phyloP scores from a whole-genome alignment of 1,284 basidiomycete genomes.

The Cryptococcus neoformans region DNA sequence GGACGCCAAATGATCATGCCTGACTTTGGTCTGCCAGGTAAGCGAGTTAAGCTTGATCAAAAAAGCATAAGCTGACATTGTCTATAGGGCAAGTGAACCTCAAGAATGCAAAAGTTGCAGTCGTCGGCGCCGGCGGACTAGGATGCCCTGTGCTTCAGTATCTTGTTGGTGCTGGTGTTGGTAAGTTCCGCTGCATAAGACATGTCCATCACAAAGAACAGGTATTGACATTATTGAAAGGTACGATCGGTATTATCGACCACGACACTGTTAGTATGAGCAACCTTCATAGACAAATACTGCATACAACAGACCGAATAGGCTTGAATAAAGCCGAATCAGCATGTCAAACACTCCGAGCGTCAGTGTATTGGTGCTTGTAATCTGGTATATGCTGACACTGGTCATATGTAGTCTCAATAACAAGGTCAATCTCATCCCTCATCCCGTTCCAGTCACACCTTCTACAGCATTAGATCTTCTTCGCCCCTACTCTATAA shows the following conservation, averaged over 20 bases:
- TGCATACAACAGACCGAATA: slow-evolving; percentile 78
- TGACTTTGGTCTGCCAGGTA: slow-evolving; percentile 79
- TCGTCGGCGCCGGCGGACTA: slow-evolving; percentile 93
- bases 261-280: slow-evolving; percentile 87
- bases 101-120: slow-evolving; percentile 68
- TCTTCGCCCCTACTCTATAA: slow-evolving; percentile 65
- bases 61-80: background rate
- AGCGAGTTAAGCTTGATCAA: slow-evolving; percentile 7
- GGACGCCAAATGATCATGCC: slow-evolving; percentile 96
- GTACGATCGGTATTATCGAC: slow-evolving; percentile 75
- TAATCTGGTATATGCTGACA: background rate
- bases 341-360: slow-evolving; percentile 63
- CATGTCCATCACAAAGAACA: background rate
- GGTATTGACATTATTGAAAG: slow-evolving; percentile 8
- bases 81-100: slow-evolving; percentile 76
- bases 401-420: slow-evolving; percentile 59
- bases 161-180: slow-evolving; percentile 86
- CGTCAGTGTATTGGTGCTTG: slow-evolving; percentile 51
- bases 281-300: slow-evolving; percentile 90
- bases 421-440: slow-evolving; percentile 59
- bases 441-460: slow-evolving; percentile 57
- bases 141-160: slow-evolving; percentile 96
- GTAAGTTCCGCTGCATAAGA: slow-evolving; percentile 51
- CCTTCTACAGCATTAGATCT: slow-evolving; percentile 61
- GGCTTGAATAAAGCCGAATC: slow-evolving; percentile 81